Evolutionary conservation across 2,329 filamentous ascomycete species (phyloP), one percentile per base, ranked within the genome.

Genomic region (Akanthomyces muscarius): DNA sequence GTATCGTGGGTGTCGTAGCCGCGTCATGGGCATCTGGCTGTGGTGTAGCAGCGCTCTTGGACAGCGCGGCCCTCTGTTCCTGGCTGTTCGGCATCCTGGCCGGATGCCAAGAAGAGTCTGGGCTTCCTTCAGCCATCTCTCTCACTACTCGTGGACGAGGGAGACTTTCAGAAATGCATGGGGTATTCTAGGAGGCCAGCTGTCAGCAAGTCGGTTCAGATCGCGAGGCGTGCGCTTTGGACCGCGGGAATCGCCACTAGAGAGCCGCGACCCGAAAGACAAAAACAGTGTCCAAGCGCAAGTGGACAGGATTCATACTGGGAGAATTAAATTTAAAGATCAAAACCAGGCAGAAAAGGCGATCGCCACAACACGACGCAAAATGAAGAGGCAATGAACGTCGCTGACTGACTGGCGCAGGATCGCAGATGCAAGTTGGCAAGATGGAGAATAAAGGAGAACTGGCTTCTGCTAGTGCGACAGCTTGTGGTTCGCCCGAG

Each of bases 71-170:
- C 38, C 3, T 56, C 52, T 62, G 60, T 18, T 62, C 44, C 61
- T 62, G 63, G 62, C 65, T 67, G 63, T 73, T 73, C 38, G 78
- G 77, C 71, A 78, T 75, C 64, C 75, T 68, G 56, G 77, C 76
- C 67, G 77, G 75, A 66, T 78, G 74, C 76, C 77, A 78, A 69
- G 75, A 73, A 60, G 76, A 69, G 65, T 70, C 72, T 58, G 71
- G 67, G 62, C 68, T 66, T 69, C 75, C 75, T 66, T 70, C 69
- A 67, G 74, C 74, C 77, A 79, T 79, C 64, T 71, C 63, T 67
- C 66, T 68, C 59, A 59, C 51, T 57, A 63, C 63, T 69, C 60
- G 52, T 62, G 33, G 58, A 64, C 65, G 47, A 62, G 54, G 30
- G 51, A 23, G 38, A 33, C 54, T 33, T 45, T 62, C 55, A 64